These are phyloP conservation scores for Geum urbanum DNA, from an alignment of 306 rosid species.

Conservation along the genomic window DNA sequence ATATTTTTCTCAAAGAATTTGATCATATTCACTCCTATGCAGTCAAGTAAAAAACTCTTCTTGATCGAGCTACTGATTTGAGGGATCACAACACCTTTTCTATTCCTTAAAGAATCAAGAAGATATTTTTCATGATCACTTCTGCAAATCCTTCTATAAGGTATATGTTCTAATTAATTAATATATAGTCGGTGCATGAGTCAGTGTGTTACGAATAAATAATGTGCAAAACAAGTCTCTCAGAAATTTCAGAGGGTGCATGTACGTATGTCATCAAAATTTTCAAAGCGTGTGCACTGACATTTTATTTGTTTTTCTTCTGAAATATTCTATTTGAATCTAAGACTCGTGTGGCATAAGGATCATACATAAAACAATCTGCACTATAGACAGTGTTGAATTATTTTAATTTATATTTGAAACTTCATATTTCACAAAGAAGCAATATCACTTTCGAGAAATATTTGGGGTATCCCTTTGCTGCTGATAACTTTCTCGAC, in stretches of 20 bases:
- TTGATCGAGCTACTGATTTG: too few relatives aligned
- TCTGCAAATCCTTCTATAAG: not conserved
- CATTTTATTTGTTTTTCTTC: not conserved
- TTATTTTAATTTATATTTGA: not conserved
- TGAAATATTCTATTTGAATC: not conserved
- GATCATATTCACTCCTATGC: too few relatives aligned
- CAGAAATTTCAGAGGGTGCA: conserved; percentile 13
- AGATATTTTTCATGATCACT: too few relatives aligned
- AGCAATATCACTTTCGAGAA: conserved; percentile 44
- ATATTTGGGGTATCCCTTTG: conserved; percentile 48
- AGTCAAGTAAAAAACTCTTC: too few relatives aligned
- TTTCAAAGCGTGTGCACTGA: conserved; percentile 34
- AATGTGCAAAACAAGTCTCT: conserved; percentile 12
- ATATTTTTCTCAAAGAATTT: too few relatives aligned
- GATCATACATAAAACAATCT: conserved; percentile 14
- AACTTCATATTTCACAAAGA: not conserved
- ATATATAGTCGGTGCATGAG: not conserved
- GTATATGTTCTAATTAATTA: not conserved
- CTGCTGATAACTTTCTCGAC: conserved; percentile 10
- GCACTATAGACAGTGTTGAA: not conserved
- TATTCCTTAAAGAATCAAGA: too few relatives aligned
- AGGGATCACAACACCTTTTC: too few relatives aligned
- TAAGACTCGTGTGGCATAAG: conserved; percentile 27
- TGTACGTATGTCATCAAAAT: not conserved
- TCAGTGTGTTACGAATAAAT: not conserved